phyloP scores from a whole-genome alignment of 768 basidiomycete genomes.

The Gloeophyllum trabeum region DNA sequence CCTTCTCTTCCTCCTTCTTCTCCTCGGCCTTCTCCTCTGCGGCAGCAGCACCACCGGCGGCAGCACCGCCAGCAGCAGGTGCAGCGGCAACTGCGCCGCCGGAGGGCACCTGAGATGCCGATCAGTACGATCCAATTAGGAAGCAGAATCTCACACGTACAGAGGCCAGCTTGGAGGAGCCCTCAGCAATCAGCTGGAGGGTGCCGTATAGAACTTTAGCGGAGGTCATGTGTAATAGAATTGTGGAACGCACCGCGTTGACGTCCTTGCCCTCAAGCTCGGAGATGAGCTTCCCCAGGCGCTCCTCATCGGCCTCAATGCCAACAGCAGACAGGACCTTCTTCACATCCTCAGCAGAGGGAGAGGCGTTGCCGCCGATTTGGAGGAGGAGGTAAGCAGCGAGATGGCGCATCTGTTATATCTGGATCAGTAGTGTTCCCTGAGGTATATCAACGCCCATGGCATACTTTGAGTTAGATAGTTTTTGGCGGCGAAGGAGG shows the following conservation, averaged over 20 bases:
- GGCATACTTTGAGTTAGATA: constrained; percentile 32
- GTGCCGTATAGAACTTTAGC: background rate
- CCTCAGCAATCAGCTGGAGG: constrained; percentile 87
- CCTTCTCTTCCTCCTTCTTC: constrained; percentile 86
- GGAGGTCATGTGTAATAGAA: background rate
- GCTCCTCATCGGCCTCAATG: constrained; percentile 78
- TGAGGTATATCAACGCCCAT: too few species aligned
- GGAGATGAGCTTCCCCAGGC: constrained; percentile 71
- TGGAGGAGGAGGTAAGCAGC: constrained; percentile 97
- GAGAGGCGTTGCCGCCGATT: constrained; percentile 83
- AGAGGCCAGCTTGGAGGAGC: constrained; percentile 88
- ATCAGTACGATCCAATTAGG: constrained; percentile 4
- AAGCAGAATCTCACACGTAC: constrained; percentile 31
- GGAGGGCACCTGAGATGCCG: constrained; percentile 63
- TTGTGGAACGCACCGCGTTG: constrained; percentile 50
- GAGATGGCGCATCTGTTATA: constrained; percentile 81
- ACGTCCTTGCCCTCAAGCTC: constrained; percentile 90
- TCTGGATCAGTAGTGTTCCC: too few species aligned
- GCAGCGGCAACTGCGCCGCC: constrained; percentile 69
- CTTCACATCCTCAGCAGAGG: constrained; percentile 81
- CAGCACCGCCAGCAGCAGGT: constrained; percentile 38
- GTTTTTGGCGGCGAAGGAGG: constrained; percentile 17
- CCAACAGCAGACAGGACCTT: constrained; percentile 79
- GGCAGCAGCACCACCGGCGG: constrained; percentile 46
- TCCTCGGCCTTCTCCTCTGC: constrained; percentile 72